These are phyloP conservation scores for Calophaca sinica DNA, from an alignment of 306 rosid genomes.

Conservation along the genomic window DNA sequence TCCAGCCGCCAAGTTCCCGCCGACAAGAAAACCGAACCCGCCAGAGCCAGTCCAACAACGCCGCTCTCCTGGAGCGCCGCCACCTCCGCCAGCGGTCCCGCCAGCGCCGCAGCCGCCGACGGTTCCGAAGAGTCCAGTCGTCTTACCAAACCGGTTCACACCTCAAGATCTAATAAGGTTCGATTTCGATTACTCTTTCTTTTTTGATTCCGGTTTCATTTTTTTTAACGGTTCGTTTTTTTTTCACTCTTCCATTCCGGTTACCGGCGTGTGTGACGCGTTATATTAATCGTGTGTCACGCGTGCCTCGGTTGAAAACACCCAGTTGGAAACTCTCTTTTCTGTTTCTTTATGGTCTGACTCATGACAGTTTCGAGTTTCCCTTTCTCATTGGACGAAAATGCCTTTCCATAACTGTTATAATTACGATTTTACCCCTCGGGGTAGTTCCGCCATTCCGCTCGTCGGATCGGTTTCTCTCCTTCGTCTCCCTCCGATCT, in stretches of 20 bases:
- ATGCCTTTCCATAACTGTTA: conserved; percentile 19
- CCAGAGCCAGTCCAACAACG: conserved; percentile 77
- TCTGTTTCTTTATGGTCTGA: background rate
- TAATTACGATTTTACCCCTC: conserved; percentile 35
- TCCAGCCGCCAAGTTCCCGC: conserved; percentile 2
- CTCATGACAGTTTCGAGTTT: conserved; percentile 38
- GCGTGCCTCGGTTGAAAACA: conserved; percentile 15
- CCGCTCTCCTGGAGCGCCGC: conserved; percentile 79
- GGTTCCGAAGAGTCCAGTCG: conserved; percentile 65
- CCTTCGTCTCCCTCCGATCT: conserved; percentile 29
- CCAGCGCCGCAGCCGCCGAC: conserved; percentile 50
- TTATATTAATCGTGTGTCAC: background rate
- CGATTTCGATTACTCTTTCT: background rate
- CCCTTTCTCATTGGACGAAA: conserved; percentile 39
- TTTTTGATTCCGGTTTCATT: background rate
- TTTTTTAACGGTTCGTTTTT: background rate
- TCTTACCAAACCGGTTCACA: conserved; percentile 29
- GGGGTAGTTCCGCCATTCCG: conserved; percentile 28
- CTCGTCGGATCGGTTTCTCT: conserved; percentile 17
- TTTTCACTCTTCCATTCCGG: too few relatives aligned
- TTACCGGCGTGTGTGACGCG: background rate
- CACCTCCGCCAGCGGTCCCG: conserved; percentile 49
- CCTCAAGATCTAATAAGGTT: conserved; percentile 82
- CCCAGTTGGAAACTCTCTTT: conserved; percentile 32
- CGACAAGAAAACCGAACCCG: conserved; percentile 39